Conservation (phyloP, 2,329 filamentous ascomycete species). For the Hyphodiscus sp. region DNA sequence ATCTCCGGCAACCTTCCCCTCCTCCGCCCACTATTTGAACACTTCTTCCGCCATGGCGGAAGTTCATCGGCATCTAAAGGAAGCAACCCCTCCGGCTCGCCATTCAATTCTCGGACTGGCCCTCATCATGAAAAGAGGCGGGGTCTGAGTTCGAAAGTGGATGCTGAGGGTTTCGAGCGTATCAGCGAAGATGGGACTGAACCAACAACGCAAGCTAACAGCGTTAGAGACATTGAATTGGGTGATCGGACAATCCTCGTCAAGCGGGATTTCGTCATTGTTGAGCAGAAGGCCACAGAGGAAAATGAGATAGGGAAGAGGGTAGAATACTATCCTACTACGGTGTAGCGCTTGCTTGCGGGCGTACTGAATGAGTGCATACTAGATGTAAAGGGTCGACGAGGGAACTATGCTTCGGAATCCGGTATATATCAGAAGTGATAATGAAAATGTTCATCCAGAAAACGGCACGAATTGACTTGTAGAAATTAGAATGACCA, state of each 20-base stretch:
- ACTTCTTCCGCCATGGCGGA: neutral
- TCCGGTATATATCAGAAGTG: too few species aligned
- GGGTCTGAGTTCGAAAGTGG: neutral
- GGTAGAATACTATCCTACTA: neutral
- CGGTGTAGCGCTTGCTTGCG: too few species aligned
- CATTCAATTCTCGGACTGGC: too few species aligned
- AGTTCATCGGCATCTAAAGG: too few species aligned
- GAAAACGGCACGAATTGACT: too few species aligned
- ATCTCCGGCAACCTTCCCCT: neutral
- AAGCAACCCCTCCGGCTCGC: too few species aligned
- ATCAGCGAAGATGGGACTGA: slow-evolving; percentile 2
- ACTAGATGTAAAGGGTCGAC: too few species aligned
- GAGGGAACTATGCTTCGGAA: too few species aligned
- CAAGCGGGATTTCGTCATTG: neutral
- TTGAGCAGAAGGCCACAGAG: neutral
- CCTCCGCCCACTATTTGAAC: neutral
- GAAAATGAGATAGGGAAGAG: neutral
- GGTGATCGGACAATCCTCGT: slow-evolving; percentile 3
- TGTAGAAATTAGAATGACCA: too few species aligned
- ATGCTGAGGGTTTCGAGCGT: slow-evolving; percentile 3
- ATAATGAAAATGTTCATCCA: too few species aligned
- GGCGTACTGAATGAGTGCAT: too few species aligned
- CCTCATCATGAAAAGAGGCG: too few species aligned
- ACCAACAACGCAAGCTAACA: neutral
- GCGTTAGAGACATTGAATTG: slow-evolving; percentile 2